phyloP scores from a whole-genome alignment of 2,329 filamentous ascomycete species.

The Helotiales sp. region DNA sequence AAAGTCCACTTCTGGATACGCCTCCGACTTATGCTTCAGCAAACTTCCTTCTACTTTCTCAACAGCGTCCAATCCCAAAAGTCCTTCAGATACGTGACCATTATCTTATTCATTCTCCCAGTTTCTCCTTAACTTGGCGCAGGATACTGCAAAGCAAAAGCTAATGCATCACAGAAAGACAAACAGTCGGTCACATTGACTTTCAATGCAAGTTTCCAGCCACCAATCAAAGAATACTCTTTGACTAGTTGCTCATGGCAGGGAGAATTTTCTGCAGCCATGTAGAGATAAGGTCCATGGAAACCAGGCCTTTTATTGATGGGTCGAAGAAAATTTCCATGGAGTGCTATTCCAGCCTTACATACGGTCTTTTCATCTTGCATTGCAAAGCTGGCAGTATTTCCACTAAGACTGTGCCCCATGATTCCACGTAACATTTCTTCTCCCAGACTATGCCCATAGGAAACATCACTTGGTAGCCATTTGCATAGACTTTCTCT shows the following conservation, averaged over 20 bases:
- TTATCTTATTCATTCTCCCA: neutral
- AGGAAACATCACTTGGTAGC: neutral
- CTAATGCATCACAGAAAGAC: neutral
- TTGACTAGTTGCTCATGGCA: neutral
- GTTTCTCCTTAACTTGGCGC: neutral
- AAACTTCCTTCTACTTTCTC: neutral
- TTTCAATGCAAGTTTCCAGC: neutral
- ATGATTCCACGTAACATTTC: neutral
- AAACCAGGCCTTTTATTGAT: neutral
- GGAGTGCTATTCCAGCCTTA: neutral
- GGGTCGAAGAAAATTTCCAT: neutral
- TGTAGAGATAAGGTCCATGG: neutral
- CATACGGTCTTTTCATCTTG: neutral
- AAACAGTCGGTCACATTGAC: neutral
- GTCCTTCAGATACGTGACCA: neutral
- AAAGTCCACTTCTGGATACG: neutral
- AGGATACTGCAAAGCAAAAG: neutral
- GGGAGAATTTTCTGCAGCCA: neutral
- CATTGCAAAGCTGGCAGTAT: neutral
- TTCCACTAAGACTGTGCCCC: neutral
- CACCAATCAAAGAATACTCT: neutral
- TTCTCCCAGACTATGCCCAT: neutral
- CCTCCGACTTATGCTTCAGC: neutral
- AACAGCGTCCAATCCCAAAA: neutral
- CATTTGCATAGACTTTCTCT: neutral